A percentile compares a stretch with the other conserved stretches of the same genome.
Evolutionary conservation across 768 basidiomycete genomes (phyloP).

Genomic region (Leucosporidium yakuticum): DNA sequence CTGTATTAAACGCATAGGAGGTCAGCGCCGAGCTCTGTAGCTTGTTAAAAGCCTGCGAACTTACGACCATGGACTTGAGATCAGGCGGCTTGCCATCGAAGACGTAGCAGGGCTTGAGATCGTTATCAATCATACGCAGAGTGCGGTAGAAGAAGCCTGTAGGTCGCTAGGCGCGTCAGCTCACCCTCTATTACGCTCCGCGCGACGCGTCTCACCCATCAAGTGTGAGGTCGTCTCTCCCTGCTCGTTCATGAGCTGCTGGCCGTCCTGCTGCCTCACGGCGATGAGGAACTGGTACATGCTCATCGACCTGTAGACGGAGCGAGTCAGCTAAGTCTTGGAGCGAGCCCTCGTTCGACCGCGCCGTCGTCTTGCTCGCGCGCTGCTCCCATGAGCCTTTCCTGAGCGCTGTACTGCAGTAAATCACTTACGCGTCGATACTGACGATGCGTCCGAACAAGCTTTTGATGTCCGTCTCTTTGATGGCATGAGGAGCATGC

Average conservation of each 20-base stretch:
- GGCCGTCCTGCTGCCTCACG: conserved; percentile 90
- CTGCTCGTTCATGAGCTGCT: conserved; percentile 92
- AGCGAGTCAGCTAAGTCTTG: background rate
- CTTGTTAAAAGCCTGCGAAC: conserved; percentile 42
- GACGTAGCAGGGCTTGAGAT: conserved; percentile 95
- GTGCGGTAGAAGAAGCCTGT: conserved; percentile 95
- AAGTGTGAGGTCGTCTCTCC: conserved; percentile 71
- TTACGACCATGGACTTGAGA: conserved; percentile 89
- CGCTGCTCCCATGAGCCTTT: background rate
- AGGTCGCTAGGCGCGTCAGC: conserved; percentile 51
- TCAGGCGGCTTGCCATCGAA: conserved; percentile 99
- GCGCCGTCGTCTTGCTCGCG: background rate
- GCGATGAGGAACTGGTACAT: conserved; percentile 58
- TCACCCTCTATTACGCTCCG: no score
- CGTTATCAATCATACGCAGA: conserved; percentile 95
- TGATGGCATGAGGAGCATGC: conserved; percentile 79
- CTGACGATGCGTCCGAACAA: conserved; percentile 98
- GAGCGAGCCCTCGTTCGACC: no score
- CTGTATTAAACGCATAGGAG: conserved; percentile 46
- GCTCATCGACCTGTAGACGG: conserved; percentile 1
- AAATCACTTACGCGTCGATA: conserved; percentile 65
- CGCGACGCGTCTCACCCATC: background rate
- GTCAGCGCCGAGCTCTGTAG: background rate
- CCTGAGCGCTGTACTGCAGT: background rate
- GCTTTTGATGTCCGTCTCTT: conserved; percentile 49